Conservation (phyloP, 805 yeast species). For the Clavispora phyllophila region DNA sequence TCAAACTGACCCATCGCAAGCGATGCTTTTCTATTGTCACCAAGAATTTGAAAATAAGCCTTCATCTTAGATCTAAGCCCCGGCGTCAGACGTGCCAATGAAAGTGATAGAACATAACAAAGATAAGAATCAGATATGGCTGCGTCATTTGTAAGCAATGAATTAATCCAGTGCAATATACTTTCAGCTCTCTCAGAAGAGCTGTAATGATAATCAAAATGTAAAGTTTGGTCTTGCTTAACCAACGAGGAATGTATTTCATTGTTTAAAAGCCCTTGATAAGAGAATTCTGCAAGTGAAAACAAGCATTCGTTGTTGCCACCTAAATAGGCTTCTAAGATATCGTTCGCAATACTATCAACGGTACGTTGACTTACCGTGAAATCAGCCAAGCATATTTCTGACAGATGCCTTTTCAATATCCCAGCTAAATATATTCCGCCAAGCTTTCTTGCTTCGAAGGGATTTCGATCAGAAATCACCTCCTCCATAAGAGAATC, state of each 20-base stretch:
- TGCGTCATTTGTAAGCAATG: background rate
- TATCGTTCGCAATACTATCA: background rate
- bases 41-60: conserved; percentile 12
- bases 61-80: conserved; percentile 9
- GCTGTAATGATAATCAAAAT: conserved; percentile 31
- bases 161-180: conserved; percentile 17
- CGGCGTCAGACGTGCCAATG: conserved; percentile 5
- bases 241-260: background rate
- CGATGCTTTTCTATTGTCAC: background rate
- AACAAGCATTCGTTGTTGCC: background rate
- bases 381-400: background rate
- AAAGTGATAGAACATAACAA: conserved; percentile 11
- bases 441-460: conserved; percentile 39
- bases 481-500: conserved; percentile 26
- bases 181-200: conserved; percentile 34
- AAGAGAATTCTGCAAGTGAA: background rate
- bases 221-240: background rate
- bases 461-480: conserved; percentile 29
- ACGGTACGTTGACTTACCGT: background rate
- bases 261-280: background rate
- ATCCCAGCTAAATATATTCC: conserved; percentile 27
- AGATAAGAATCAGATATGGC: background rate
- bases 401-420: background rate
- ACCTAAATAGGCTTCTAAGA: background rate
- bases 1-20: background rate